These are phyloP conservation scores for Ceratocystis colombiana DNA, from an alignment of 2,329 filamentous ascomycete genomes.

Conservation along the genomic window DNA sequence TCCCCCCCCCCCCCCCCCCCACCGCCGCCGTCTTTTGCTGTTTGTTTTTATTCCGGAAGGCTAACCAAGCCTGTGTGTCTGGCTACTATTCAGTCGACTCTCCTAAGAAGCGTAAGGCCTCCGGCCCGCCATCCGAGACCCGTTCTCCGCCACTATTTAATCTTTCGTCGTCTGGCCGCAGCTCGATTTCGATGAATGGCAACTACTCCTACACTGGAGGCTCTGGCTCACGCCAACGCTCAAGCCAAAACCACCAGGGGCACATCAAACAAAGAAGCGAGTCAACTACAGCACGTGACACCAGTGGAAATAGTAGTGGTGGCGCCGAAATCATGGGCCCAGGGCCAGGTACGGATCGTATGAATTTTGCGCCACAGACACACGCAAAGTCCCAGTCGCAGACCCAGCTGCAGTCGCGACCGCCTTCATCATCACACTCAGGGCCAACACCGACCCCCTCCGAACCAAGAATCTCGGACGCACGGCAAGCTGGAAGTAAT, in stretches of 20 bases:
- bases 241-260: conserved; percentile 55
- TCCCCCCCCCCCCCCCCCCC: background rate
- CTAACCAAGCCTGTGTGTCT: conserved; percentile 32
- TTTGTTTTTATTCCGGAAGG: conserved; percentile 28
- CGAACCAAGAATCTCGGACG: conserved; percentile 1
- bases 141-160: conserved; percentile 27
- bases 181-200: background rate
- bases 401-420: background rate
- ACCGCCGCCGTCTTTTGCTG: background rate
- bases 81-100: conserved; percentile 53
- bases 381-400: background rate
- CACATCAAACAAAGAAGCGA: conserved; percentile 13
- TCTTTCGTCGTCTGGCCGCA: conserved; percentile 12
- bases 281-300: background rate
- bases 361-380: conserved; percentile 19
- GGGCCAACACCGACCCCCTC: conserved; percentile 1
- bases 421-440: conserved; percentile 3
- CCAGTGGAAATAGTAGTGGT: background rate
- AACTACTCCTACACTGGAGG: conserved; percentile 40
- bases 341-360: background rate
- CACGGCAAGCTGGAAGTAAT: conserved; percentile 20
- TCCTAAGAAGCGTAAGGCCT: conserved; percentile 76
- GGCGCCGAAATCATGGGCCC: conserved; percentile 13
- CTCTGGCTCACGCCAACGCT: conserved; percentile 42
- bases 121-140: conserved; percentile 41